These are phyloP conservation scores for Debaryomyces nepalensis DNA, from an alignment of 1,139 yeast genomes.

Conservation along the genomic window DNA sequence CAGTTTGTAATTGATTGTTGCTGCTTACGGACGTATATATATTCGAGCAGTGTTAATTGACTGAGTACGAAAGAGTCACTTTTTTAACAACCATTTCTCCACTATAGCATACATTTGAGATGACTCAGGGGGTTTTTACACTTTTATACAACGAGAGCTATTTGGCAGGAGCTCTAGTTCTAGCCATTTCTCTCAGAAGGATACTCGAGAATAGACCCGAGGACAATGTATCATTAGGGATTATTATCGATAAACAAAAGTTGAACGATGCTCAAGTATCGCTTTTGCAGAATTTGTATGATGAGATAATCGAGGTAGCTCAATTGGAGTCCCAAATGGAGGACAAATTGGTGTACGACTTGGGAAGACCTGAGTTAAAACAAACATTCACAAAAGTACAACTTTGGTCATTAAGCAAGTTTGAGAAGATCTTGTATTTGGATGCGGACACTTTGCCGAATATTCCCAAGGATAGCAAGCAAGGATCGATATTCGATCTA, in stretches of 20 bases:
- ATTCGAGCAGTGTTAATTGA: too few relatives aligned
- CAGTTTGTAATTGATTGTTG: too few relatives aligned
- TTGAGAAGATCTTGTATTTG: slow-evolving; percentile 67
- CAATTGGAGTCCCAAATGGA: slow-evolving; percentile 32
- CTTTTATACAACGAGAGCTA: slow-evolving; percentile 68
- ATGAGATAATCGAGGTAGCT: slow-evolving; percentile 37
- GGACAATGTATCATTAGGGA: slow-evolving; percentile 29
- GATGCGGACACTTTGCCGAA: slow-evolving; percentile 84
- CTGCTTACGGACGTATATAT: too few relatives aligned
- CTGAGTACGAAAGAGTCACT: not conserved
- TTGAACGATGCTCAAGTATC: slow-evolving; percentile 35
- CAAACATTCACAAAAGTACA: slow-evolving; percentile 74
- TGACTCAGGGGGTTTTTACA: slow-evolving; percentile 63
- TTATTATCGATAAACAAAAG: slow-evolving; percentile 38
- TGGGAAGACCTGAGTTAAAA: slow-evolving; percentile 76
- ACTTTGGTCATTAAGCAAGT: slow-evolving; percentile 64
- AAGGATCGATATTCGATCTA: slow-evolving; percentile 42
- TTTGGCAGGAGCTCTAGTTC: slow-evolving; percentile 75
- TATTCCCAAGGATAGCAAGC: slow-evolving; percentile 37
- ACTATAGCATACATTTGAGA: slow-evolving; percentile 7
- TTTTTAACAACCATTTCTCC: slow-evolving; percentile 11
- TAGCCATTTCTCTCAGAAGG: slow-evolving; percentile 48
- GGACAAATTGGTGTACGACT: slow-evolving; percentile 33
- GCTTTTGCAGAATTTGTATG: slow-evolving; percentile 33
- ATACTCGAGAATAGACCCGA: slow-evolving; percentile 20